phyloP scores from a whole-genome alignment of 2,329 filamentous ascomycete genomes.

The Bretziella fagacearum region DNA sequence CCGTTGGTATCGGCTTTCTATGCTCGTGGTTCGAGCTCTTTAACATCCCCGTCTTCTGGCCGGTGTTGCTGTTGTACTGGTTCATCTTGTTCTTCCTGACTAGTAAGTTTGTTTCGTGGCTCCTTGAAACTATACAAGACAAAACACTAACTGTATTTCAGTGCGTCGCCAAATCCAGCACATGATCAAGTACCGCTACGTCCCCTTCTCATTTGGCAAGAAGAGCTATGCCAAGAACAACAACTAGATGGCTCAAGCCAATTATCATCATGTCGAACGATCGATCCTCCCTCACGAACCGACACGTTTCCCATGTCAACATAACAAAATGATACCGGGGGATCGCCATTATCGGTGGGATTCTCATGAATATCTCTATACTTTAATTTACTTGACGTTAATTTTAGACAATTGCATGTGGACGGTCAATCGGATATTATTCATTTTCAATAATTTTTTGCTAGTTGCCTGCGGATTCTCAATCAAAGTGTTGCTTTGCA shows the following conservation, averaged over 20 bases:
- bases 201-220: constrained; percentile 87
- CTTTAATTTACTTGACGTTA: neutral
- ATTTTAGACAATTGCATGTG: neutral
- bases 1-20: constrained; percentile 62
- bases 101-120: constrained; percentile 43
- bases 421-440: neutral
- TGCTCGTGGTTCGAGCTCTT: constrained; percentile 92
- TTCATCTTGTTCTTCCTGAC: constrained; percentile 90
- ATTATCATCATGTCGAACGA: too few species aligned
- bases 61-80: constrained; percentile 96
- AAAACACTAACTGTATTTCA: constrained; percentile 22
- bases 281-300: neutral
- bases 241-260: constrained; percentile 21
- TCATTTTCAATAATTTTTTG: neutral
- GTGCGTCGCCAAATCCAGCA: constrained; percentile 99
- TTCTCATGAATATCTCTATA: too few species aligned
- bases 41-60: constrained; percentile 98
- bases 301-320: neutral
- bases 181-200: constrained; percentile 99
- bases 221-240: constrained; percentile 55
- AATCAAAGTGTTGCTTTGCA: too few species aligned
- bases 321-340: too few species aligned
- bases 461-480: neutral
- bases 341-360: too few species aligned
- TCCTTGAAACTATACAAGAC: neutral